These are phyloP conservation scores for Veloboletus limbatus DNA, from an alignment of 1,284 basidiomycete species.

Conservation along the genomic window DNA sequence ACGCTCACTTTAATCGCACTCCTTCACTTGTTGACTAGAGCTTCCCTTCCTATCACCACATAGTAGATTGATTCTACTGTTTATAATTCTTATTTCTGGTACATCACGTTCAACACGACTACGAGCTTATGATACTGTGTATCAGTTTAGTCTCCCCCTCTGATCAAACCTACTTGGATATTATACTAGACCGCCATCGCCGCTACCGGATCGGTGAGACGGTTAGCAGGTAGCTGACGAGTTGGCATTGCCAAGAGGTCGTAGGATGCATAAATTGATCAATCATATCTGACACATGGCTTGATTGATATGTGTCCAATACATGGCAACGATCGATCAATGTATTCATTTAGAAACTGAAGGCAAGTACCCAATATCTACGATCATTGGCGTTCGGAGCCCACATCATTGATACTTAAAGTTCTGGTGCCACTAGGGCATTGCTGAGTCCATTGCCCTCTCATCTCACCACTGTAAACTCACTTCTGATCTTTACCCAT, in stretches of 20 bases:
- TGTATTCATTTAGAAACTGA: too few relatives aligned
- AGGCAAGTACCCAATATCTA: too few relatives aligned
- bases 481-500: background rate
- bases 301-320: too few relatives aligned
- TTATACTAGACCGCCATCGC: too few relatives aligned
- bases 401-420: slow-evolving; percentile 14
- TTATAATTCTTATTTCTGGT: slow-evolving; percentile 6
- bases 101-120: background rate
- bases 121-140: slow-evolving; percentile 30
- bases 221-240: too few relatives aligned
- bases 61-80: slow-evolving; percentile 33
- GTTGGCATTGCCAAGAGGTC: too few relatives aligned
- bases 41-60: background rate
- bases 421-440: background rate
- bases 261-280: too few relatives aligned
- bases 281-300: too few relatives aligned
- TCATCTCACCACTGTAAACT: background rate
- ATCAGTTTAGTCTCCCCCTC: slow-evolving; percentile 17
- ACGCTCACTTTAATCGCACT: slow-evolving; percentile 15
- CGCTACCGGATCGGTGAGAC: too few relatives aligned
- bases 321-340: too few relatives aligned
- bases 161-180: background rate
- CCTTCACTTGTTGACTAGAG: slow-evolving; percentile 10
- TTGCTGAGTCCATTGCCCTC: background rate
- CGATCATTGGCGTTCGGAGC: too few relatives aligned